Percentiles rank a stretch among this genome's conserved stretches.
phyloP scores from a whole-genome alignment of 2,329 filamentous ascomycete genomes.

The Diaporthe nobilis region DNA sequence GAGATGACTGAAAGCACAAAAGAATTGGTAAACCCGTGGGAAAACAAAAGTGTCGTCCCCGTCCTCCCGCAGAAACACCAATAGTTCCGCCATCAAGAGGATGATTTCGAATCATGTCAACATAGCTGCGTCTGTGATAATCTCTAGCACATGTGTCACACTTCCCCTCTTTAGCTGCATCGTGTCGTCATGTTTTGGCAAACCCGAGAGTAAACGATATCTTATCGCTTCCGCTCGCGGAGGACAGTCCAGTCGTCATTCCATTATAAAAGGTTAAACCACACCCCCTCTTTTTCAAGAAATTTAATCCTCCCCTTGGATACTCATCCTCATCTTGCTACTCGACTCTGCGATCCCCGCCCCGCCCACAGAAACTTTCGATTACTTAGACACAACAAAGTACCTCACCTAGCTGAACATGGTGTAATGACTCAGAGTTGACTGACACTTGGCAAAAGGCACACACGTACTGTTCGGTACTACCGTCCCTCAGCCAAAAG shows the following conservation, averaged over 20 bases:
- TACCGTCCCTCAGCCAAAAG: slow-evolving; percentile 28
- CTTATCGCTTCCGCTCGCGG: slow-evolving; percentile 8
- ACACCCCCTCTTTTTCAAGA: not conserved
- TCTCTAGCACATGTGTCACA: not conserved
- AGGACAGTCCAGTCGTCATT: not conserved
- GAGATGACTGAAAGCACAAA: not conserved
- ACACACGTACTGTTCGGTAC: slow-evolving; percentile 33
- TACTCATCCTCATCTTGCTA: not conserved
- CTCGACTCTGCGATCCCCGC: not conserved
- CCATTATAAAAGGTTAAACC: slow-evolving; percentile 6
- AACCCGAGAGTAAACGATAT: slow-evolving; percentile 4
- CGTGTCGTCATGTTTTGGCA: not conserved
- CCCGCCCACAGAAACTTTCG: no score
- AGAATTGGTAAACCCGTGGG: not conserved
- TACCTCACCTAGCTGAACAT: slow-evolving; percentile 3
- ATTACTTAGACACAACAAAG: not conserved
- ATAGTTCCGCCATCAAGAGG: not conserved
- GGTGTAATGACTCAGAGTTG: not conserved
- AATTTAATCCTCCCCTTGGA: rapidly evolving
- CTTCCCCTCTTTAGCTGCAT: slow-evolving; percentile 4
- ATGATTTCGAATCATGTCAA: not conserved
- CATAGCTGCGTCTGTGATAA: no score
- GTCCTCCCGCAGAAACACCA: not conserved
- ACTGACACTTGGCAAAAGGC: slow-evolving; percentile 27
- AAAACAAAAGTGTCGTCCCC: not conserved